phyloP scores from a whole-genome alignment of 2,329 filamentous ascomycete species.

The Apiospora koreana region DNA sequence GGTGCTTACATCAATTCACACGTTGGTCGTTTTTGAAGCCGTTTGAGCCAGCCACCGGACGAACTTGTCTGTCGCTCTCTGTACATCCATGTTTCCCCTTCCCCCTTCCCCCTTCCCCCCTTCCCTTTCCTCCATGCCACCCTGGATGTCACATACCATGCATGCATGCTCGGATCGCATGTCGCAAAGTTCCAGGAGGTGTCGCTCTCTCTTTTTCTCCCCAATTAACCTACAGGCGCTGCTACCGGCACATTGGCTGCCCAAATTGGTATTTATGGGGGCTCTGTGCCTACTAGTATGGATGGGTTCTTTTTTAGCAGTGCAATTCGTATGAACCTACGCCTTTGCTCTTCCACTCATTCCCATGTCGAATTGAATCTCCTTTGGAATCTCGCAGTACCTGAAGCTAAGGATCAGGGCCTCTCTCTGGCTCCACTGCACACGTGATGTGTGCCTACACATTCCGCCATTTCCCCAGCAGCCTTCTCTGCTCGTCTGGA shows the following conservation, averaged over 20 bases:
- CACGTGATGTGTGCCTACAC: neutral
- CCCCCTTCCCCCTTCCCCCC: neutral
- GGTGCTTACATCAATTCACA: conserved; percentile 2
- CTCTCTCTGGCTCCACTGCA: neutral
- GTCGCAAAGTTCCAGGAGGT: conserved; percentile 1
- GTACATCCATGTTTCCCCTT: neutral
- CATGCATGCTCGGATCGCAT: neutral
- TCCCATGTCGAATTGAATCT: neutral
- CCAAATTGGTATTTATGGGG: neutral
- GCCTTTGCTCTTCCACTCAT: neutral
- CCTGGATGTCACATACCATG: no score
- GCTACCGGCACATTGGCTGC: neutral
- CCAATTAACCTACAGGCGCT: neutral
- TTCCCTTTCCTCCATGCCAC: no score
- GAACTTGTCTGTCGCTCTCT: neutral
- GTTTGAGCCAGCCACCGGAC: conserved; percentile 3
- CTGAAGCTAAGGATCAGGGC: neutral
- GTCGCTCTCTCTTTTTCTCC: no score
- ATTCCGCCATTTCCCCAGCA: neutral
- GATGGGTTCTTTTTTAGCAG: neutral
- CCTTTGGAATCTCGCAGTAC: neutral
- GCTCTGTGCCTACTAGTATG: neutral
- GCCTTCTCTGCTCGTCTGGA: neutral
- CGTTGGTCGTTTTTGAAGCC: neutral
- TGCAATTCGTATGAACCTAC: neutral